Evolutionary conservation across 805 yeast species (phyloP).

Genomic region (Wickerhamomyces alni): DNA sequence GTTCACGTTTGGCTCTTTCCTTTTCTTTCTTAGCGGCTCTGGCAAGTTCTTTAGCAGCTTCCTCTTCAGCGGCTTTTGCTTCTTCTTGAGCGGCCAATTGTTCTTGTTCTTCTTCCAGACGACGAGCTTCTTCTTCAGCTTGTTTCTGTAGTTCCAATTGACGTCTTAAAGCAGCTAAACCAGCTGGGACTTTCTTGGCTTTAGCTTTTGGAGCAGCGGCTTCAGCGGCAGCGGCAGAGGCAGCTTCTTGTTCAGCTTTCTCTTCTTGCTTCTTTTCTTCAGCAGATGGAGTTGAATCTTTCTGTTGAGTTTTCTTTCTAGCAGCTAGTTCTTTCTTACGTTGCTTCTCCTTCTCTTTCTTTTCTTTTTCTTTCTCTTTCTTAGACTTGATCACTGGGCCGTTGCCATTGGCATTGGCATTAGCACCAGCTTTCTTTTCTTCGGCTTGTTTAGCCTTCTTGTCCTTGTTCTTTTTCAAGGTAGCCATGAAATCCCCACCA

Average conservation of each 20-base stretch:
- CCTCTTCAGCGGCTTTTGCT: conserved; percentile 39
- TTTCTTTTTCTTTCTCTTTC: conserved; percentile 92
- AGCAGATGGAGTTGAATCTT: conserved; percentile 17
- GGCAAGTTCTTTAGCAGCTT: conserved; percentile 47
- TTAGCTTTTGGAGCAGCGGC: conserved; percentile 36
- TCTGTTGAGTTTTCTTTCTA: conserved; percentile 64
- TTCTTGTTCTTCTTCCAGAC: conserved; percentile 72
- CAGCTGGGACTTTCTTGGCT: conserved; percentile 78
- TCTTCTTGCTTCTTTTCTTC: conserved; percentile 16
- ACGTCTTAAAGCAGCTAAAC: conserved; percentile 83
- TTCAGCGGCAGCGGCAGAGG: conserved; percentile 25
- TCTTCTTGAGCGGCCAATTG: conserved; percentile 41
- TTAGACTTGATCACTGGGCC: conserved; percentile 80
- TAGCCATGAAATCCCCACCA: conserved; percentile 72
- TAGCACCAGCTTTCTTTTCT: conserved; percentile 37
- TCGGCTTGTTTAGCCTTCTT: conserved; percentile 66
- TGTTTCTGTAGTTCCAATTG: conserved; percentile 87
- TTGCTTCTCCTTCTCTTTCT: conserved; percentile 88
- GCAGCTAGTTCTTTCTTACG: conserved; percentile 87
- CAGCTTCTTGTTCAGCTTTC: conserved; percentile 23
- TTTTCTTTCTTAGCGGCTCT: conserved; percentile 72
- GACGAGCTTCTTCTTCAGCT: conserved; percentile 75
- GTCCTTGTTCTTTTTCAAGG: conserved; percentile 72
- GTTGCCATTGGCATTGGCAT: conserved; percentile 38
- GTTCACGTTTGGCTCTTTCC: conserved; percentile 82